Base-by-base conservation (phyloP, 176 grass and related monocot species). In the Lolium perenne region DNA sequence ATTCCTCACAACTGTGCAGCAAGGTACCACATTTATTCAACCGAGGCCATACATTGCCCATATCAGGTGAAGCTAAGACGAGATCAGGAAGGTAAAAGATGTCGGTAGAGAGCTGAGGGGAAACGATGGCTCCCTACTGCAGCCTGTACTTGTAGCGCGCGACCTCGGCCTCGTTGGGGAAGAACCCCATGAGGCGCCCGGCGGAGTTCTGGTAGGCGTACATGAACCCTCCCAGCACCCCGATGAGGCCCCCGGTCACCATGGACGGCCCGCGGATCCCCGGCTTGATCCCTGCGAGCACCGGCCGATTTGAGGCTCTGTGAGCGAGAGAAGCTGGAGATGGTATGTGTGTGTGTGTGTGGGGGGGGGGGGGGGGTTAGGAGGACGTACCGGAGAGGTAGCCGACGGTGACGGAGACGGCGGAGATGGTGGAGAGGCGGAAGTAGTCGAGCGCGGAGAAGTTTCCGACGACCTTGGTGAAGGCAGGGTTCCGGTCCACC, bases 161-260 rank as follows among this genome's bases (percentile, higher is more conserved):
- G 59, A 97, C 94, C 87, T 99, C 94, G 41, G 82, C 83, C 14
- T 97, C 92, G 81, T 99, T 99, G 82, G 94, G 94, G 90, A 99
- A 99, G 85, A 99, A 99, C 0, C 94, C 97, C 94, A 99, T 99
- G 51, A 99, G 92, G 32, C 94, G 92, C 1, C 97, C 97, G 60
- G 85, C 97, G 43, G 94, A 97, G 92, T 97, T 99, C 77, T 99
- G 94, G 63, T 99, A 99, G 26, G 97, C 97, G 82, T 97, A 97
- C 97, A 99, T 97, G 85, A 99, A 99, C 12, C 97, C 94, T 57
- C 92, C 97, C 87, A 99, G 83, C 83, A 97, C 46, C 17, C 92
- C 97, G 26, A 99, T 99, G 71, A 97, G 74, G 0, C 97, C 97
- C 9, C 97, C 94, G 17, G 94, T 99, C 50, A 99, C 97, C 97